Conservation (phyloP, 371 early-diverging fungal species). For the Massospora cicadina region DNA sequence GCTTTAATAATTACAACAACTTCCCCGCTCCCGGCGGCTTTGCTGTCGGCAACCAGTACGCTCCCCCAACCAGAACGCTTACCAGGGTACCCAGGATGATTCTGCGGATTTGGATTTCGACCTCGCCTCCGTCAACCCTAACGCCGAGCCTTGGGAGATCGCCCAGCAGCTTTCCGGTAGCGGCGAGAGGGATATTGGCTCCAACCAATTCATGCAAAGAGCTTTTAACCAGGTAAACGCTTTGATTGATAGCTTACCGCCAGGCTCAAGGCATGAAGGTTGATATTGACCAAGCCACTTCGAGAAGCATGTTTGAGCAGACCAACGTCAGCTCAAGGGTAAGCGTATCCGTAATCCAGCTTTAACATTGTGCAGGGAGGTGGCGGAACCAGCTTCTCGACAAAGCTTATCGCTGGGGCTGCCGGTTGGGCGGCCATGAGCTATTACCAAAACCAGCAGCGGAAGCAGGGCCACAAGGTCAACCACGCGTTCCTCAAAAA, state of each 20-base stretch:
- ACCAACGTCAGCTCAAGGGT: constrained; percentile 1
- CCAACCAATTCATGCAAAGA: not conserved
- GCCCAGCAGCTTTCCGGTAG: constrained; percentile 5
- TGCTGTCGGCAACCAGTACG: not conserved
- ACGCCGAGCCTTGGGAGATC: constrained; percentile 11
- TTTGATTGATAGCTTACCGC: not conserved
- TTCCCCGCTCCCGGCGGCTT: not conserved
- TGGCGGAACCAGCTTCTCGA: constrained; percentile 13
- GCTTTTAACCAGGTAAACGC: constrained; percentile 7
- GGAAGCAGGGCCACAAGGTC: constrained; percentile 23
- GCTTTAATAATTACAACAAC: not conserved
- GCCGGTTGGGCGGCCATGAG: constrained; percentile 37
- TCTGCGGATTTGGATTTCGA: not conserved
- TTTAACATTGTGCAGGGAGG: not conserved
- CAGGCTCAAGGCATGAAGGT: constrained; percentile 10
- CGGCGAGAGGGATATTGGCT: constrained; percentile 9
- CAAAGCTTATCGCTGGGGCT: constrained; percentile 31
- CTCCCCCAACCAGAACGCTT: not conserved
- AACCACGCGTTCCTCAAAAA: constrained; percentile 25
- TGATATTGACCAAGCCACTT: not conserved
- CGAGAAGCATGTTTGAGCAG: constrained; percentile 1
- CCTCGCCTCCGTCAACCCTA: not conserved
- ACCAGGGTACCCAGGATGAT: not conserved
- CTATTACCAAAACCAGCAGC: constrained; percentile 25
- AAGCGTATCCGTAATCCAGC: not conserved